Evolutionary conservation across 768 basidiomycete species (phyloP).

Genomic region (Psilocybe tampanensis): DNA sequence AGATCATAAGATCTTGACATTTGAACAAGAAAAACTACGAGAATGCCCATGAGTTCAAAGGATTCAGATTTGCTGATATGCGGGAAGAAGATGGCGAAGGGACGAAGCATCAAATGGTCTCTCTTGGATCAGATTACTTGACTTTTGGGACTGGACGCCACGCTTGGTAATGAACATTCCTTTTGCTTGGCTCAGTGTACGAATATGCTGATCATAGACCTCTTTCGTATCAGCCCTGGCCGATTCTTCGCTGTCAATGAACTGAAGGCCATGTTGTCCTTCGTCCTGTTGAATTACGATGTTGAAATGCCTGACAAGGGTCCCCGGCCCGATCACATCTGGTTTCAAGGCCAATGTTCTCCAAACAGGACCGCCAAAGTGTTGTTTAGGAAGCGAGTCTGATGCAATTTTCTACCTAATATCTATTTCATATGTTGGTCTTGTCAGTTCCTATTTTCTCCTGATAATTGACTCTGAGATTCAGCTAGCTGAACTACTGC

Average conservation of each 20-base stretch:
- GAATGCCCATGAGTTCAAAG: slow-evolving; percentile 40
- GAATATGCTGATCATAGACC: not conserved
- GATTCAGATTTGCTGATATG: slow-evolving; percentile 40
- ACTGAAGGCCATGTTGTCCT: slow-evolving; percentile 45
- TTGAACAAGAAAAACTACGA: slow-evolving; percentile 15
- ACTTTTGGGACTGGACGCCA: slow-evolving; percentile 39
- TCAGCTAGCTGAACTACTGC: not conserved
- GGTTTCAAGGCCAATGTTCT: slow-evolving; percentile 22
- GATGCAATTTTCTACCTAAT: slow-evolving; percentile 29
- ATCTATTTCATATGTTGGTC: not conserved
- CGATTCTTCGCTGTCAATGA: slow-evolving; percentile 44
- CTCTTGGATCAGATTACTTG: slow-evolving; percentile 28
- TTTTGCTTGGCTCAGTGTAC: not conserved
- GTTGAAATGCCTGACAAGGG: slow-evolving; percentile 31
- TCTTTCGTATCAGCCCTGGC: slow-evolving; percentile 24
- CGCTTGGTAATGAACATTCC: slow-evolving; percentile 17
- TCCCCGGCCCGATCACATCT: slow-evolving; percentile 24
- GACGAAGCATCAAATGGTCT: slow-evolving; percentile 25
- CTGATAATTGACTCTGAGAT: not conserved
- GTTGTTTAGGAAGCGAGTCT: slow-evolving; percentile 26
- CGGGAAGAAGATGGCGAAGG: slow-evolving; percentile 22
- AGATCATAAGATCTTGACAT: not conserved
- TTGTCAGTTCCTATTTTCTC: not conserved
- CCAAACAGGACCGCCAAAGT: slow-evolving; percentile 26
- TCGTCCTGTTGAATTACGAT: slow-evolving; percentile 40